phyloP scores from a whole-genome alignment of 2,329 filamentous ascomycete species.

The Colletotrichum australisinense region DNA sequence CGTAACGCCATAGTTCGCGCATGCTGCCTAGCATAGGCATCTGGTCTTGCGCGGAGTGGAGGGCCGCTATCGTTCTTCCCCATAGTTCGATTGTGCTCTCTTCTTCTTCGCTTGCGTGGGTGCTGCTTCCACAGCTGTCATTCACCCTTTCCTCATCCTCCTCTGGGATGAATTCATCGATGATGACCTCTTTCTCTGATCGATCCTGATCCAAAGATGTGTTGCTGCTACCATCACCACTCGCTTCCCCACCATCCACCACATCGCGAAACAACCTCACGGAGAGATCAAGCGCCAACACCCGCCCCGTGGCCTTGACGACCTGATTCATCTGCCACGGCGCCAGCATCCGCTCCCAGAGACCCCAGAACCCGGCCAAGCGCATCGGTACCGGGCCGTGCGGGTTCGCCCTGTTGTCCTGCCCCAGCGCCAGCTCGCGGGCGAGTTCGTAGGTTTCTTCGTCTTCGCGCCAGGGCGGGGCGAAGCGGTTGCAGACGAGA shows the following conservation, averaged over 20 bases:
- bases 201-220: too few species aligned
- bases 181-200: not conserved
- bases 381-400: constrained; percentile 10
- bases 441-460: not conserved
- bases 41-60: constrained; percentile 9
- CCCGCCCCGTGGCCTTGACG: constrained; percentile 9
- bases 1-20: constrained; percentile 2
- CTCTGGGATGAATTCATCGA: not conserved
- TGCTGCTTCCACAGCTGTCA: not conserved
- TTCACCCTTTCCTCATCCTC: not conserved
- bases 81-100: not conserved
- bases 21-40: constrained; percentile 17
- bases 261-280: not conserved
- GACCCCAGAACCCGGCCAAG: not conserved
- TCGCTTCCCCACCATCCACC: not conserved
- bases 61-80: not conserved
- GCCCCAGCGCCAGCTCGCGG: not conserved
- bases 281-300: constrained; percentile 13
- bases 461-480: not conserved
- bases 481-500: constrained; percentile 15
- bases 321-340: constrained; percentile 20
- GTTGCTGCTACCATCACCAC: not conserved
- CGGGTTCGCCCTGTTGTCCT: constrained; percentile 9
- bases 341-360: constrained; percentile 19
- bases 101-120: not conserved